A percentile compares a stretch with the other conserved stretches of the same genome.
These are phyloP conservation scores for Huntiella abstrusa DNA, from an alignment of 2,329 filamentous ascomycete genomes.

Conservation along the genomic window DNA sequence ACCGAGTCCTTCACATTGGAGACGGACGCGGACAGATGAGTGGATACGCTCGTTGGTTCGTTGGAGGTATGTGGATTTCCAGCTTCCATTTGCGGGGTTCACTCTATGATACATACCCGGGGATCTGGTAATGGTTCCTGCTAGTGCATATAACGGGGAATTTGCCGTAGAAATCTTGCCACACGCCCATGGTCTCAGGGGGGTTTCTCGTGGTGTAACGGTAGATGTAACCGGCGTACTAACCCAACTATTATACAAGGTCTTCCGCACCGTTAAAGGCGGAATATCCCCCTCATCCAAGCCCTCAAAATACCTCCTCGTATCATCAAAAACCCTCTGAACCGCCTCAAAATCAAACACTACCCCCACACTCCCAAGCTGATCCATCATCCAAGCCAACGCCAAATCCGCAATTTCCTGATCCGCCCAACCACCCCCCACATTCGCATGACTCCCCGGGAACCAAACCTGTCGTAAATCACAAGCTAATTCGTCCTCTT, in stretches of 20 bases:
- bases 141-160: conserved; percentile 25
- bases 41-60: conserved; percentile 38
- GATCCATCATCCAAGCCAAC: conserved; percentile 34
- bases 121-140: conserved; percentile 24
- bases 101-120: conserved; percentile 30
- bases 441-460: conserved; percentile 50
- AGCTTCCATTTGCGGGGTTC: conserved; percentile 22
- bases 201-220: background rate
- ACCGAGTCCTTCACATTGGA: conserved; percentile 30
- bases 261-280: conserved; percentile 26
- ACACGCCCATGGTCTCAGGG: conserved; percentile 28
- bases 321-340: conserved; percentile 14
- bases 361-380: conserved; percentile 30
- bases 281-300: conserved; percentile 27
- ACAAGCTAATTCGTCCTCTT: conserved; percentile 4
- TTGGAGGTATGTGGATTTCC: conserved; percentile 23
- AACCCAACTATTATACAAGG: background rate
- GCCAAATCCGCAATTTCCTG: conserved; percentile 22
- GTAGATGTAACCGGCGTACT: background rate
- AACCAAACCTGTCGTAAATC: conserved; percentile 43
- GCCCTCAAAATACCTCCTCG: conserved; percentile 17
- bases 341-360: conserved; percentile 26
- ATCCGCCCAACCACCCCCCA: conserved; percentile 47
- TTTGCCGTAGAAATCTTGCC: conserved; percentile 24
- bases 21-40: conserved; percentile 32